Percentiles rank a stretch among this genome's conserved stretches.
These are phyloP conservation scores for Aureobasidium sp. DNA, from an alignment of 2,329 filamentous ascomycete genomes.

Conservation along the genomic window DNA sequence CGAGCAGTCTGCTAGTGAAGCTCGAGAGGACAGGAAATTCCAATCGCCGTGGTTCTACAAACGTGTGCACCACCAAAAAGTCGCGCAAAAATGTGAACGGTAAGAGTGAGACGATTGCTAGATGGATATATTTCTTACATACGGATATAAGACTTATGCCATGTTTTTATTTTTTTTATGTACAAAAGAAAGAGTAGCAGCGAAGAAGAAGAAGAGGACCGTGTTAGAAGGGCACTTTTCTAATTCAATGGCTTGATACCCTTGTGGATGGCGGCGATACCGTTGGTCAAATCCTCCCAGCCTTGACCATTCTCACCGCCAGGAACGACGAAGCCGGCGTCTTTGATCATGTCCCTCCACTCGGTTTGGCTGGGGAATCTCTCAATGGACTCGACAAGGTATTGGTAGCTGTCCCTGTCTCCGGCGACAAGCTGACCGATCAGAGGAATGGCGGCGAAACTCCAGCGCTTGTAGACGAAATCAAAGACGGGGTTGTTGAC, in stretches of 20 bases:
- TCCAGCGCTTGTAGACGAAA: constrained; percentile 88
- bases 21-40: too few species aligned
- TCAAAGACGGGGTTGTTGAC: constrained; percentile 73
- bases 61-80: too few species aligned
- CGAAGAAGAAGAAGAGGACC: not conserved
- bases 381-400: constrained; percentile 96
- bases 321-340: constrained; percentile 78
- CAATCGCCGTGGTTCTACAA: too few species aligned
- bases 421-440: constrained; percentile 93
- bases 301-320: constrained; percentile 41
- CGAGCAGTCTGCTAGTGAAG: too few species aligned
- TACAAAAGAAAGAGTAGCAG: too few species aligned
- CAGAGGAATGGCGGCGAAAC: constrained; percentile 85
- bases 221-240: not conserved
- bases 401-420: constrained; percentile 94
- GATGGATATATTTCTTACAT: too few species aligned
- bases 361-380: constrained; percentile 79
- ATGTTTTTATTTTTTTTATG: too few species aligned
- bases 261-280: constrained; percentile 93
- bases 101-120: too few species aligned
- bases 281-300: constrained; percentile 85
- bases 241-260: constrained; percentile 67
- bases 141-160: too few species aligned
- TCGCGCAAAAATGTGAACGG: too few species aligned
- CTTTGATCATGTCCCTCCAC: constrained; percentile 74